Conservation (phyloP, 2,329 filamentous ascomycete genomes). For the Venturia asperata region DNA sequence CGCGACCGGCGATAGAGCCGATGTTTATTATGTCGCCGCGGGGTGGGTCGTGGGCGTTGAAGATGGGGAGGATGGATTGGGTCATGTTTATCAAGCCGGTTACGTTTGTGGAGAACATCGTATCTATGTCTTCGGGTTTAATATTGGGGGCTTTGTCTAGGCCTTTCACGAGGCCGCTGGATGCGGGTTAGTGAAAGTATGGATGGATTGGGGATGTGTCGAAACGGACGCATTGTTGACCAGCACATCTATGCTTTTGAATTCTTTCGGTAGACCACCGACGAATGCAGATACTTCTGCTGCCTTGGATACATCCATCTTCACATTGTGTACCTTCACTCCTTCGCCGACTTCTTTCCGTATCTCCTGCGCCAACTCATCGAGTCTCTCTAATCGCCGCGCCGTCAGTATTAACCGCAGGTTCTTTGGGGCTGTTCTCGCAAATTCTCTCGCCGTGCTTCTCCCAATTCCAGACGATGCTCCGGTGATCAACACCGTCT, state of each 20-base stretch:
- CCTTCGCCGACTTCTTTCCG: conserved; percentile 66
- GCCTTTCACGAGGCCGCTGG: conserved; percentile 79
- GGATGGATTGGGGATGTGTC: too few relatives aligned
- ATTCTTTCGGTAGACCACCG: conserved; percentile 66
- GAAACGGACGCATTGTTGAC: conserved; percentile 85
- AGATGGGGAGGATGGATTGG: conserved; percentile 80
- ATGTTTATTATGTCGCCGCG: conserved; percentile 93
- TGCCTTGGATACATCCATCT: conserved; percentile 79
- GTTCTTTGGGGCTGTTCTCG: conserved; percentile 69
- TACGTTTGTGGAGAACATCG: conserved; percentile 92
- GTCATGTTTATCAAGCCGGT: conserved; percentile 95
- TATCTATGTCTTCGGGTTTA: conserved; percentile 69
- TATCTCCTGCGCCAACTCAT: conserved; percentile 71
- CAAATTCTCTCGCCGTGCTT: conserved; percentile 82
- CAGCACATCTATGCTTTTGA: conserved; percentile 75
- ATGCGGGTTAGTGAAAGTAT: conserved; percentile 17
- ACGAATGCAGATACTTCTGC: conserved; percentile 70
- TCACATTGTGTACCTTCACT: conserved; percentile 73
- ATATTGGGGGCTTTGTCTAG: conserved; percentile 82
- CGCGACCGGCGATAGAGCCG: conserved; percentile 80
- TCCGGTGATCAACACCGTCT: conserved; percentile 86
- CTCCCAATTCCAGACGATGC: conserved; percentile 88
- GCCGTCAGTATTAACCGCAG: conserved; percentile 84
- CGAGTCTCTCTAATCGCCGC: conserved; percentile 71
- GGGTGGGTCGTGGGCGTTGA: conserved; percentile 51